These are phyloP conservation scores for Cladosporium sp. DNA, from an alignment of 2,329 filamentous ascomycete species.

Conservation along the genomic window DNA sequence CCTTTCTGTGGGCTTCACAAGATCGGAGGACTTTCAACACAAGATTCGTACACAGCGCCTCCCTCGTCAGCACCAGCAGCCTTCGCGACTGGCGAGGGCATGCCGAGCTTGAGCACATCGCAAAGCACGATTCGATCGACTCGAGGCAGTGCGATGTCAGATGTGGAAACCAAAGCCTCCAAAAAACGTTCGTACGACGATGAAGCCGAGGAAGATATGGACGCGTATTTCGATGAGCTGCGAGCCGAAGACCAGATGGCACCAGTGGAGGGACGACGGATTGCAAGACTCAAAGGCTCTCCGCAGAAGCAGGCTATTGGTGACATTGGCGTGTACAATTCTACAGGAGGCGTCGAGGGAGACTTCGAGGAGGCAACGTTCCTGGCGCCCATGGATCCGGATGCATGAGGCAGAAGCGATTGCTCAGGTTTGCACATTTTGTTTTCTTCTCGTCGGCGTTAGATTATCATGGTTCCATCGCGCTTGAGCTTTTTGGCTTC, in stretches of 20 bases:
- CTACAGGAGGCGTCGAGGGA: conserved; percentile 20
- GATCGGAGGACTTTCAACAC: conserved; percentile 63
- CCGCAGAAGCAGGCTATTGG: conserved; percentile 30
- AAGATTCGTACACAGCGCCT: conserved; percentile 37
- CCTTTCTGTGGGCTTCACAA: conserved; percentile 80
- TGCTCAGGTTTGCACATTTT: background rate
- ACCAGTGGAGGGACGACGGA: conserved; percentile 11
- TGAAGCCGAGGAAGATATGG: conserved; percentile 34
- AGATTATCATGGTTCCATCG: too few species aligned
- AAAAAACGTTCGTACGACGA: conserved; percentile 34
- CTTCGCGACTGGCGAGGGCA: conserved; percentile 14
- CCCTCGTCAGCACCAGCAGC: conserved; percentile 24
- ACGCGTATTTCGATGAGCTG: conserved; percentile 29
- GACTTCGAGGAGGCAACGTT: conserved; percentile 72
- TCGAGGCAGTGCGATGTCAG: conserved; percentile 33
- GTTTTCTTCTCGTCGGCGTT: too few species aligned
- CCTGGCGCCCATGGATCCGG: conserved; percentile 28
- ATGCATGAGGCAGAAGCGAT: background rate
- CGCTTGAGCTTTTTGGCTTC: background rate
- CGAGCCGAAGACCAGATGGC: conserved; percentile 15
- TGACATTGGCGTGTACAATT: conserved; percentile 30
- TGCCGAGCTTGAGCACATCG: conserved; percentile 33
- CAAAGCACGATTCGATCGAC: conserved; percentile 37
- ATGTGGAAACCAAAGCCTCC: background rate
- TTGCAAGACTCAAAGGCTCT: conserved; percentile 28